Evolutionary conservation across 768 basidiomycete species (phyloP).

Genomic region (Russula dissimulans): DNA sequence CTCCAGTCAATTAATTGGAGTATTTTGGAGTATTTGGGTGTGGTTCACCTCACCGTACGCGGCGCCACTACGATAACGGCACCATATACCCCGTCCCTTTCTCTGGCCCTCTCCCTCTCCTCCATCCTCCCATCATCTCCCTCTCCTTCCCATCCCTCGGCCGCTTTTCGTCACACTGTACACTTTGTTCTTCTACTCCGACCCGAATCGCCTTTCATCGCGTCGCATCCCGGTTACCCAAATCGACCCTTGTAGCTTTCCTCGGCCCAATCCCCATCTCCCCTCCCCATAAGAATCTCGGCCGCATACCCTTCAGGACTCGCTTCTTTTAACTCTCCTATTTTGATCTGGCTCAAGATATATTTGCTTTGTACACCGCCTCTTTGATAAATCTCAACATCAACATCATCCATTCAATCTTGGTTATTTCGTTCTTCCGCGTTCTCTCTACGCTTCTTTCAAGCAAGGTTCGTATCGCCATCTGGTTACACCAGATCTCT

Average conservation of each 20-base stretch:
- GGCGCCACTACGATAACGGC: not conserved
- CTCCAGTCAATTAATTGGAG: too few species aligned
- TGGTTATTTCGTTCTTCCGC: not conserved
- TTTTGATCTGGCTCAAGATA: not conserved
- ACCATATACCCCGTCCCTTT: not conserved
- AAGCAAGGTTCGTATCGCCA: conserved; percentile 1
- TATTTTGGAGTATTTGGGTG: conserved; percentile 16
- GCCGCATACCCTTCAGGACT: not conserved
- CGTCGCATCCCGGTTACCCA: not conserved
- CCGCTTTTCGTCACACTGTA: conserved; percentile 10
- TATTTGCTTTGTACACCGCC: conserved; percentile 9
- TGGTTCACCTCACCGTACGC: not conserved
- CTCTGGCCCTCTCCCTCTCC: not conserved
- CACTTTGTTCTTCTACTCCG: not conserved
- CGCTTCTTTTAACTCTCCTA: not conserved
- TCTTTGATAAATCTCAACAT: not conserved
- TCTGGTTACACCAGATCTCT: not conserved
- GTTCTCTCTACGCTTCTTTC: not conserved
- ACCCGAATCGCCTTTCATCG: not conserved
- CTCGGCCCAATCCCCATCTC: not conserved
- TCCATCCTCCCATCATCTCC: not conserved
- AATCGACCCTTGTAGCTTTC: not conserved
- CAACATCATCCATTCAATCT: not conserved
- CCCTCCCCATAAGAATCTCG: not conserved
- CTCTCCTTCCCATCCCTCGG: not conserved